These are phyloP conservation scores for Tuctoria greenei DNA, from an alignment of 176 grass and related monocot genomes.

Conservation along the genomic window DNA sequence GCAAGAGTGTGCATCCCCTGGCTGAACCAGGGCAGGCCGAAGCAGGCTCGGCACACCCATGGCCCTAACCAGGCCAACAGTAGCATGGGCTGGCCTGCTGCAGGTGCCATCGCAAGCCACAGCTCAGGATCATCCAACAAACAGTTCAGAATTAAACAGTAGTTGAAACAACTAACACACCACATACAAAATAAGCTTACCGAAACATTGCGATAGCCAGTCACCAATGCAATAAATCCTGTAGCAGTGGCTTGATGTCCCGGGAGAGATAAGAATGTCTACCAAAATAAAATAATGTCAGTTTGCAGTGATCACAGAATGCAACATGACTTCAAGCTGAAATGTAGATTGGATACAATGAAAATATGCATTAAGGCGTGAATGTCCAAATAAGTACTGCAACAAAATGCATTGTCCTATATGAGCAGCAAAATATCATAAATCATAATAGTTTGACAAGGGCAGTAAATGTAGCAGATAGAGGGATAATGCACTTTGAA, in stretches of 20 bases:
- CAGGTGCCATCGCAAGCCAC: too few relatives aligned
- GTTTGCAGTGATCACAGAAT: background rate
- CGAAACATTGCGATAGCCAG: conserved; percentile 49
- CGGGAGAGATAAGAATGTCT: conserved; percentile 74
- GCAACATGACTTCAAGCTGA: conserved; percentile 10
- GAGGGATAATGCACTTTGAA: conserved; percentile 12
- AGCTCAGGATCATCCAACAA: too few relatives aligned
- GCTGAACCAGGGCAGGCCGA: too few relatives aligned
- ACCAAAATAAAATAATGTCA: conserved; percentile 35
- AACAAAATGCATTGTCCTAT: background rate
- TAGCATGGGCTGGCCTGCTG: too few relatives aligned
- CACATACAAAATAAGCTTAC: conserved; percentile 31
- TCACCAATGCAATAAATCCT: conserved; percentile 61
- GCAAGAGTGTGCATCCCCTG: too few relatives aligned
- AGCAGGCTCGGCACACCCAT: too few relatives aligned
- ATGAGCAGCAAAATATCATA: conserved; percentile 23
- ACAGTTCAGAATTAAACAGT: too few relatives aligned
- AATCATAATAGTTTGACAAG: conserved; percentile 9
- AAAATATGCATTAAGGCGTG: conserved; percentile 8
- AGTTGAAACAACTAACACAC: too few relatives aligned
- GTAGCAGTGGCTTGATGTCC: conserved; percentile 45
- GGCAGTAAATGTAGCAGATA: conserved; percentile 1
- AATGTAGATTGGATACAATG: conserved; percentile 12
- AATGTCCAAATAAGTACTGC: background rate
- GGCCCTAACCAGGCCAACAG: too few relatives aligned